A percentile compares a stretch with the other conserved stretches of the same genome.
Conservation (phyloP, 352 stramenopile species). For the Phytophthora boehmeriae region DNA sequence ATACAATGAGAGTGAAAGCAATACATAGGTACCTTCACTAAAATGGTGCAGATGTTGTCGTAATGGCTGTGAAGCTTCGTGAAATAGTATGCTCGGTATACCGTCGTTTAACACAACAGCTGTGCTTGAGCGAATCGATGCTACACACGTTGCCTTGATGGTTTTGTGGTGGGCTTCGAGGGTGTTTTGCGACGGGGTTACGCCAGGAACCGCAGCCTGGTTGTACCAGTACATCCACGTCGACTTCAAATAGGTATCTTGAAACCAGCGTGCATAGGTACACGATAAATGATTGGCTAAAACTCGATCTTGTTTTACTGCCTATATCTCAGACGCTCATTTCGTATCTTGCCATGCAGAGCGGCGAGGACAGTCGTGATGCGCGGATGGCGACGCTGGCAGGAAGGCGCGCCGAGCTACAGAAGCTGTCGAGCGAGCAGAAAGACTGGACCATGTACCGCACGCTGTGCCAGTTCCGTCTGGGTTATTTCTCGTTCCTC, state of each 20-base stretch:
- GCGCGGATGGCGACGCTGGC: conserved; percentile 63
- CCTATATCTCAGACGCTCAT: no score
- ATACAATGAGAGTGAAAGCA: not conserved
- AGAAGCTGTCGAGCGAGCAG: conserved; percentile 66
- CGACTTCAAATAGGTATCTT: not conserved
- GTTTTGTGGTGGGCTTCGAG: conserved; percentile 1
- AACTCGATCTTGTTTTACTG: no score
- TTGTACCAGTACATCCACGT: conserved; percentile 3
- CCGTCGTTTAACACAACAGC: conserved; percentile 9
- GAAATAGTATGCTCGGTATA: not conserved
- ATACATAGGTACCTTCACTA: not conserved
- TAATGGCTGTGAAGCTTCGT: not conserved
- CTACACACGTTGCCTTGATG: conserved; percentile 4
- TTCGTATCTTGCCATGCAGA: conserved; percentile 6
- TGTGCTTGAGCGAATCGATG: not conserved
- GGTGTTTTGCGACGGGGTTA: not conserved
- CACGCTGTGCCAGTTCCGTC: conserved; percentile 79
- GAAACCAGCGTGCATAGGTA: conserved; percentile 4
- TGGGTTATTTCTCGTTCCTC: conserved; percentile 90
- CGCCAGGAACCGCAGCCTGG: not conserved
- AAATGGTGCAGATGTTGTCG: not conserved
- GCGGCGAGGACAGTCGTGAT: conserved; percentile 42
- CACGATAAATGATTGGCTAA: no score
- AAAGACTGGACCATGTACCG: conserved; percentile 80
- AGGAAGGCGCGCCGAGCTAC: conserved; percentile 68